Conservation (phyloP, 1,284 basidiomycete species). For the Microbotryum saponariae region DNA sequence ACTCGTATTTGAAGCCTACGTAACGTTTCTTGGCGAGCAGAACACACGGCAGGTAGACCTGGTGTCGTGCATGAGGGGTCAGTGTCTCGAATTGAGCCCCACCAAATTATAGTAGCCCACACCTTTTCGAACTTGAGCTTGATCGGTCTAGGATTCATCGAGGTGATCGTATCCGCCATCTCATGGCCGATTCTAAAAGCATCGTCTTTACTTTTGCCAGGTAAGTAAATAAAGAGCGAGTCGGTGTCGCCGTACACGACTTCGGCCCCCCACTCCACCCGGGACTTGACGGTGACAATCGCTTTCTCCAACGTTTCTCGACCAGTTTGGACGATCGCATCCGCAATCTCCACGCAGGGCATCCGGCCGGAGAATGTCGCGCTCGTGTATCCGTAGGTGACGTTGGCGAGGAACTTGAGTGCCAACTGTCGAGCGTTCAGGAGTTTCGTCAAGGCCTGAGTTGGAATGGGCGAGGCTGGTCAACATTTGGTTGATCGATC, state of each 20-base stretch:
- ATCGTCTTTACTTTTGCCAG: constrained; percentile 81
- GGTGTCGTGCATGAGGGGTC: background rate
- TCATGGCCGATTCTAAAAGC: constrained; percentile 87
- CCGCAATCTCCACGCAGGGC: constrained; percentile 96
- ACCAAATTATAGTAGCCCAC: constrained; percentile 2
- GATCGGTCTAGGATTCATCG: constrained; percentile 77
- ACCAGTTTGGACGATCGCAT: constrained; percentile 93
- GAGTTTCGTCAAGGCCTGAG: constrained; percentile 61
- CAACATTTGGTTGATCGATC: background rate
- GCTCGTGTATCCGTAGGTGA: constrained; percentile 60
- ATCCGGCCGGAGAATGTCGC: constrained; percentile 92
- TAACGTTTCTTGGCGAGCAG: constrained; percentile 95
- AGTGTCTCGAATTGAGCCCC: background rate
- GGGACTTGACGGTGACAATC: background rate
- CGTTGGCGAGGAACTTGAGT: constrained; percentile 76
- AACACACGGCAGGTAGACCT: constrained; percentile 90
- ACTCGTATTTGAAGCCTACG: constrained; percentile 91
- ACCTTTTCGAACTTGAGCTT: constrained; percentile 98
- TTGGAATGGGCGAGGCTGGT: background rate
- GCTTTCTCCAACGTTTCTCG: constrained; percentile 92
- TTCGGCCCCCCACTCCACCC: constrained; percentile 70
- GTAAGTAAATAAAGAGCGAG: constrained; percentile 82
- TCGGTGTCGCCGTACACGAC: constrained; percentile 99
- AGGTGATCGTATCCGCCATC: constrained; percentile 80
- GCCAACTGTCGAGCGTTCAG: constrained; percentile 81